Evolutionary conservation across 164 flowering plant species (phyloP).

Genomic region (Nelumbo lutea): DNA sequence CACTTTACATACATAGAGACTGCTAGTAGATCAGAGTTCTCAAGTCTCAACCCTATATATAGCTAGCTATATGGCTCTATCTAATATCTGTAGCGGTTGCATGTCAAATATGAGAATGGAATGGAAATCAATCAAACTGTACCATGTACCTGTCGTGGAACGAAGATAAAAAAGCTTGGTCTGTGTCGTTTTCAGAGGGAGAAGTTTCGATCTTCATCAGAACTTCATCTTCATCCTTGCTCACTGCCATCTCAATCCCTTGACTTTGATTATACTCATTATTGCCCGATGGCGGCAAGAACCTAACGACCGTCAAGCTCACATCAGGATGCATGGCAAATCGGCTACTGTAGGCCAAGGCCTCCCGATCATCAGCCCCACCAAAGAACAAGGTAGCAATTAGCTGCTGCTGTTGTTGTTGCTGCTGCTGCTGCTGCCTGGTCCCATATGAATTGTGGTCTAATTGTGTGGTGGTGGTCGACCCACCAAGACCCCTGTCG

Average conservation of each 20-base stretch:
- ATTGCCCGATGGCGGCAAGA: slow-evolving; percentile 20
- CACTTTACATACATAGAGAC: too few species aligned
- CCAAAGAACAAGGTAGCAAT: slow-evolving; percentile 59
- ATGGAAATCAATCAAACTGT: too few species aligned
- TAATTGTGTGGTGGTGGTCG: not conserved
- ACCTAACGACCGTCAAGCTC: slow-evolving; percentile 49
- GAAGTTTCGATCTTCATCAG: slow-evolving; percentile 29
- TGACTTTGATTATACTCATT: not conserved
- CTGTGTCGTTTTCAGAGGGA: slow-evolving; percentile 28
- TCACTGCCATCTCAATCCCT: slow-evolving; percentile 13
- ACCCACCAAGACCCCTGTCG: slow-evolving; percentile 37
- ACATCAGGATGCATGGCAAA: slow-evolving; percentile 34
- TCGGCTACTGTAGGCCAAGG: slow-evolving; percentile 45
- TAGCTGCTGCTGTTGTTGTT: too few species aligned
- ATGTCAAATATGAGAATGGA: too few species aligned
- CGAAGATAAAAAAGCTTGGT: slow-evolving; percentile 33
- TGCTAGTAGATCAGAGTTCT: too few species aligned
- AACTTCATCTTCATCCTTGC: slow-evolving; percentile 15
- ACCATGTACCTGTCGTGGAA: slow-evolving; percentile 46
- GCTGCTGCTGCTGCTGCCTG: slow-evolving; percentile 15
- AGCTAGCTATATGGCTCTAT: too few species aligned
- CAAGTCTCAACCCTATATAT: too few species aligned
- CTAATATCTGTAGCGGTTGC: too few species aligned
- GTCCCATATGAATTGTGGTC: not conserved
- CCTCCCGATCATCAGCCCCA: slow-evolving; percentile 74